Base-by-base conservation (phyloP, 192 early-diverging fungal species). In the Umbelopsis isabellina region DNA sequence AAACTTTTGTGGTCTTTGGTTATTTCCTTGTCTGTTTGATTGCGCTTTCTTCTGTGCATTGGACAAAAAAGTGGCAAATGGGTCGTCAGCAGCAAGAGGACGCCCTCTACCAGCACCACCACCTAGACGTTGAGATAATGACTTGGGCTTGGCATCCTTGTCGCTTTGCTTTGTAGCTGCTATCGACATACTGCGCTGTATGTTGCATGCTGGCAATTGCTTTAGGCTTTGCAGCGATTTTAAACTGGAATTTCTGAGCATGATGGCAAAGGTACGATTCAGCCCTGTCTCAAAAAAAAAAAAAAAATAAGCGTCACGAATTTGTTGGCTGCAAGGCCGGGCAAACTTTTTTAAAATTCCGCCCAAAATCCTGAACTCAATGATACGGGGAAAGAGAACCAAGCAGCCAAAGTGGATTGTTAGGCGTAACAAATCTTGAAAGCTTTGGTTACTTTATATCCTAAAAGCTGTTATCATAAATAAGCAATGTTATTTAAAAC, bases 21-120 rank as follows among this genome's bases (percentile, higher is more conserved):
- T 52, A 33, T 44, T 61, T 58, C 55, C 46, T 35, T n/a, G 21
- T 10, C 27, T 30, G 27, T 45, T 71, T 12, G n/a, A n/a, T 41
- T 51, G 47, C 12, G 50, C 25, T 0, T 71, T 53, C 20, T 71
- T 67, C 16, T 61, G 55, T 0, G 75, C 55, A 41, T 71, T 69
- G 21, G 75, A 69, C 46, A 76, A 68, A 47, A 76, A 76, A 6
- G 70, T 46, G 12, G 47, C 65, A 48, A 76, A 76, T 16, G 68
- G 68, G 71, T 76, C 75, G 23, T 58, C 45, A 2, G 30, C 45
- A 44, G 46, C 37, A 1, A 61, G 45, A 35, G 69, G 53, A 16
- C 72, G 71, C 13, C 75, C 75, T 51, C 75, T 65, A 44, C 75
- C 75, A 53, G 65, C 44, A 35, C 55, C 55, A 37, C 72, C 75